Base-by-base conservation (phyloP, 1,284 basidiomycete genomes). In the Chiua sp. region DNA sequence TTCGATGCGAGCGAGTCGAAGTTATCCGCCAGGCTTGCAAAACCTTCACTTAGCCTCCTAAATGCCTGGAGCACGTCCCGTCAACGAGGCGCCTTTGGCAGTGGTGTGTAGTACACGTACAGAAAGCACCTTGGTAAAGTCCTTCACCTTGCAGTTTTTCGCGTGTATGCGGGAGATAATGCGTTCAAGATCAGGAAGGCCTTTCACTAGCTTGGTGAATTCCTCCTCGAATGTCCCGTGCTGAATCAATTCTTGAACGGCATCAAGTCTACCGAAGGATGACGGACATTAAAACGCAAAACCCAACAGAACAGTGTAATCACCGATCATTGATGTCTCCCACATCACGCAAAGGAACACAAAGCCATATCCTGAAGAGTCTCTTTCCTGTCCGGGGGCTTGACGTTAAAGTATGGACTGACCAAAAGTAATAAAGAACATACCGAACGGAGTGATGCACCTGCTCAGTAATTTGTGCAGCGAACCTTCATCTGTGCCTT, bases 141-240 rank as follows among this genome's bases (percentile, higher is more conserved):
- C 94, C 64, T 83, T 87, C 61, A 96, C 87, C 72, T 87, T 90
- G 75, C 93, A 93, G 56, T 88, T 93, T 69, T 91, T 93, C 8
- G 96, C 95, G 69, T 98, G 96, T 57, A 98, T 92, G 46, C 96
- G 90, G 11, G 94, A 95, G 7, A 98, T 88, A 59, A 97, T 87
- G 32, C 96, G 92, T 73, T 98, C 96, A 6, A 98, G 84, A 74
- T 98, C 96, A 12, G 96, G 95, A 15, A 98, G 76, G 22, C 90
- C 87, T 72, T 92, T 95, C 10, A 87, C 87, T 28, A 94, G 76
- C 52, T 84, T 82, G 23, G 82, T 84, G 72, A 98, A 98, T 2
- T 87, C 83, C 4, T 80, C 80, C 67, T 92, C 88, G 70, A 96
- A 96, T 0, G 82, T 84, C 0, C 85, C 86, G 64, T 94, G 85